phyloP scores from a whole-genome alignment of 495 filamentous ascomycete genomes.

The Aspergillus incahuasiensis region DNA sequence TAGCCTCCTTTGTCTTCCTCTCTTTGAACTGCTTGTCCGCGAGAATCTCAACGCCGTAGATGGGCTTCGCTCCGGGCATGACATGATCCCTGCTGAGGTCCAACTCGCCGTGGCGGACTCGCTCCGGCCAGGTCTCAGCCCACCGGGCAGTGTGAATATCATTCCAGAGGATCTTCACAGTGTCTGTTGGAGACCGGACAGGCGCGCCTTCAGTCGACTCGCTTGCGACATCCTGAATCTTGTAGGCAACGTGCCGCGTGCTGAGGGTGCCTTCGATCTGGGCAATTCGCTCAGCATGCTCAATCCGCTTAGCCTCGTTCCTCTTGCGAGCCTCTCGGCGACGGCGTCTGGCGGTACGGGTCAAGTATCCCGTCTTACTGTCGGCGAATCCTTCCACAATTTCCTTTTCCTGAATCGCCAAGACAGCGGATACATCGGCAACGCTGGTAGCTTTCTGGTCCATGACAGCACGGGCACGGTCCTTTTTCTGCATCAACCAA shows the following conservation, averaged over 20 bases:
- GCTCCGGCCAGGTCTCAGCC: slow-evolving; percentile 62
- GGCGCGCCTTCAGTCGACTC: slow-evolving; percentile 20
- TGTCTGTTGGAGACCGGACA: slow-evolving; percentile 25
- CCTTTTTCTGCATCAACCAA: slow-evolving; percentile 45
- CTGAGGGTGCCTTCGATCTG: slow-evolving; percentile 26
- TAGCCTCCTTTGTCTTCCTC: slow-evolving; percentile 4
- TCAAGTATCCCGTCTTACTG: slow-evolving; percentile 31
- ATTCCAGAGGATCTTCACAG: slow-evolving; percentile 64
- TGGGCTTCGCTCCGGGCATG: slow-evolving; percentile 30
- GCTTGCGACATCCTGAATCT: slow-evolving; percentile 21
- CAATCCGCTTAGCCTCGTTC: slow-evolving; percentile 35
- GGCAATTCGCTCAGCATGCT: slow-evolving; percentile 30
- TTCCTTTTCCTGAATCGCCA: slow-evolving; percentile 51
- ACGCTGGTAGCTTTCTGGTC: slow-evolving; percentile 85
- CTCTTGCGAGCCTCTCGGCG: slow-evolving; percentile 30
- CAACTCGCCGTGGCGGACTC: slow-evolving; percentile 59
- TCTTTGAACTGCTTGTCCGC: slow-evolving; percentile 43
- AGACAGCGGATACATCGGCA: slow-evolving; percentile 79
- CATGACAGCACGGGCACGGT: slow-evolving; percentile 64
- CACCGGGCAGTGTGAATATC: slow-evolving; percentile 60
- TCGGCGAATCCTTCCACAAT: slow-evolving; percentile 28
- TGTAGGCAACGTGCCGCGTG: slow-evolving; percentile 24
- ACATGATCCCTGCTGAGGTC: slow-evolving; percentile 32
- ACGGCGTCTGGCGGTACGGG: slow-evolving; percentile 25
- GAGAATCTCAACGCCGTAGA: slow-evolving; percentile 32